These are phyloP conservation scores for Aureobasidium sp. DNA, from an alignment of 2,329 filamentous ascomycete genomes.

Conservation along the genomic window DNA sequence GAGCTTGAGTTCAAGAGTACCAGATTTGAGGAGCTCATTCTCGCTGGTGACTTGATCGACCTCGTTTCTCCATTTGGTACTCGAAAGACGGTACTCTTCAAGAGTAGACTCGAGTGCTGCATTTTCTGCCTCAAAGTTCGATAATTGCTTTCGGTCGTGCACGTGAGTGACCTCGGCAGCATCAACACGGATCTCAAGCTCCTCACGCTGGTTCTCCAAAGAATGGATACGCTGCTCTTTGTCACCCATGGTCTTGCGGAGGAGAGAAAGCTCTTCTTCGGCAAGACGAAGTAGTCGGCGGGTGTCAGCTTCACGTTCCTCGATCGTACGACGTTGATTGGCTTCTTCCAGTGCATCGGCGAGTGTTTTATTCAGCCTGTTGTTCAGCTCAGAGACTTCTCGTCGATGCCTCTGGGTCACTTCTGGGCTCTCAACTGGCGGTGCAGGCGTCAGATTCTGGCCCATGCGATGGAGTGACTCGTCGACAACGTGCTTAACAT, in stretches of 20 bases:
- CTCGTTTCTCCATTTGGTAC: constrained; percentile 53
- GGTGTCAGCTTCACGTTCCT: constrained; percentile 39
- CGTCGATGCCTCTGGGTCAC: constrained; percentile 23
- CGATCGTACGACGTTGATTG: constrained; percentile 36
- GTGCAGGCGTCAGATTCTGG: constrained; percentile 24
- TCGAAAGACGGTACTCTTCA: constrained; percentile 57
- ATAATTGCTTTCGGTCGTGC: constrained; percentile 20
- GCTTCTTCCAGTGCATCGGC: constrained; percentile 34
- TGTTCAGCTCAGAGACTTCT: constrained; percentile 26
- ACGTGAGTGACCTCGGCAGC: constrained; percentile 26
- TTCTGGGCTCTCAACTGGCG: constrained; percentile 24
- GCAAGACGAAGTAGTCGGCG: constrained; percentile 41
- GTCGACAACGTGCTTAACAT: constrained; percentile 33
- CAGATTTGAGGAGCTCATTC: constrained; percentile 67
- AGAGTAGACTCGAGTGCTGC: constrained; percentile 54
- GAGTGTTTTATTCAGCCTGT: constrained; percentile 28
- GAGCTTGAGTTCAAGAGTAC: background rate
- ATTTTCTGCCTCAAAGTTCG: constrained; percentile 50
- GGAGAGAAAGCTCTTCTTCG: constrained; percentile 42
- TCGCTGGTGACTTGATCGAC: constrained; percentile 50
- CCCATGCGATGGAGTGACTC: constrained; percentile 27
- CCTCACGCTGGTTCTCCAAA: constrained; percentile 37
- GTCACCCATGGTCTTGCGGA: constrained; percentile 37
- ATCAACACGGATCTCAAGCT: constrained; percentile 33
- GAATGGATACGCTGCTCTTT: constrained; percentile 36